Base-by-base conservation (phyloP, 164 flowering plant genomes). In the Magnolia changhungtana region DNA sequence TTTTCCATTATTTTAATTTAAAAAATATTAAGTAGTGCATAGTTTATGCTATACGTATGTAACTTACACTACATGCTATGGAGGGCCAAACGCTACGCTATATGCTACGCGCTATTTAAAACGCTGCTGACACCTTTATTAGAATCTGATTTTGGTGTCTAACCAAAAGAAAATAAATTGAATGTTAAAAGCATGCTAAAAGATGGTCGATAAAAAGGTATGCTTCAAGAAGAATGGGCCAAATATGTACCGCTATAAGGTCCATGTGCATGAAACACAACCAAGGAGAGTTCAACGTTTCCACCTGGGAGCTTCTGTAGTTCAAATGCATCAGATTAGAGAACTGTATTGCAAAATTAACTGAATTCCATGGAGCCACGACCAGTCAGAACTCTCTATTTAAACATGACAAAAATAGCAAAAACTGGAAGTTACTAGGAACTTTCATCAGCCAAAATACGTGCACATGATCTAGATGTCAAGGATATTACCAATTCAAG, bases 261-360 rank as follows among this genome's bases (percentile, higher is more conserved):
- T 79, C 98, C 98, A 86, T 93, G 97, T 71, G 91, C 77, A 84
- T 88, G 82, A 78, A 88, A 92, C 68, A 89, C 81, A 76, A 95
- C 92, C 79, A 95, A 78, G 16, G 91, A 67, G 71, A 95, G 84
- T 87, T 91, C 97, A 68, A 80, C 69, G 79, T 67, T 82, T 58
- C 85, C 74, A 64, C 84, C 69, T 61, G 92, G 75, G 71, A 85
- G 79, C 83, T 92, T 95, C 97, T 95, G 94, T 21, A 79, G 37
- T 71, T 77, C 74, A 77, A 74, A 77, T 50, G 19, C 61, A 13
- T 31, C 49, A 13, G 14, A 31, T 65, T 61, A 80, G 31, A 68
- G 58, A 74, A 7, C 59, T 9, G 11, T 55, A 10, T 55, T 16
- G 16, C 59, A 55, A 55, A 55, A 55, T 55, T 9, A 55, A 55